Base-by-base conservation (phyloP, 1,139 yeast species). In the Yamadazyma buinensis region DNA sequence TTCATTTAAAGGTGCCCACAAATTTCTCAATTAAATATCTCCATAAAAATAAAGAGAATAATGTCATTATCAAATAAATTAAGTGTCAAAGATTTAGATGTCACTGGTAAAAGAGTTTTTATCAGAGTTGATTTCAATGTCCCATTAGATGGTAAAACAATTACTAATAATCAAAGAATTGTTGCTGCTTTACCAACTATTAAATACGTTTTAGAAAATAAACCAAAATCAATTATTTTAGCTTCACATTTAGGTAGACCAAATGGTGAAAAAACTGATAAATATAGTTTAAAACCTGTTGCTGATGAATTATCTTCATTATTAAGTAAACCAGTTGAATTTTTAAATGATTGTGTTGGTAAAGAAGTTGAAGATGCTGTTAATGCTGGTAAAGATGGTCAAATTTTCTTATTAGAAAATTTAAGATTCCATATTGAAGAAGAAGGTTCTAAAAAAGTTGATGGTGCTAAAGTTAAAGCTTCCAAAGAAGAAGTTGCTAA, bases 161-260 rank as follows among this genome's bases (percentile, higher is more conserved):
- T 90, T 77, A 92, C 97, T 75, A 90, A 92, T 81, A 90, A 90
- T 73, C 97, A 90, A 74, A 83, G 97, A 72, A 92, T 90, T 61
- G 97, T 87, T 52, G 97, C 97, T 61, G 97, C 97, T 48, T 72
- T 90, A 55, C 97, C 97, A 63, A 88, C 97, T 49, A 90, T 90
- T 72, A 70, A 90, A 70, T 88, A 88, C 61, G 97, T 92, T 39
- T 70, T 84, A 61, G 90, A 85, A 57, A 80, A 88, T 51, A 79
- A 84, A 57, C 95, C 97, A 59, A 85, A 84, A 75, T 86, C 81
- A 46, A 80, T 90, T 45, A 71, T 92, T 48, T 78, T 90, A 55
- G 97, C 97, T 45, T 88, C 97, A 42, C 97, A 90, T 66, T 77
- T 90, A 64, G 97, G 97, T 54, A 86, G 97, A 73, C 97, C 97